Conservation (phyloP, 2,329 filamentous ascomycete genomes). For the Fusarium sp. region DNA sequence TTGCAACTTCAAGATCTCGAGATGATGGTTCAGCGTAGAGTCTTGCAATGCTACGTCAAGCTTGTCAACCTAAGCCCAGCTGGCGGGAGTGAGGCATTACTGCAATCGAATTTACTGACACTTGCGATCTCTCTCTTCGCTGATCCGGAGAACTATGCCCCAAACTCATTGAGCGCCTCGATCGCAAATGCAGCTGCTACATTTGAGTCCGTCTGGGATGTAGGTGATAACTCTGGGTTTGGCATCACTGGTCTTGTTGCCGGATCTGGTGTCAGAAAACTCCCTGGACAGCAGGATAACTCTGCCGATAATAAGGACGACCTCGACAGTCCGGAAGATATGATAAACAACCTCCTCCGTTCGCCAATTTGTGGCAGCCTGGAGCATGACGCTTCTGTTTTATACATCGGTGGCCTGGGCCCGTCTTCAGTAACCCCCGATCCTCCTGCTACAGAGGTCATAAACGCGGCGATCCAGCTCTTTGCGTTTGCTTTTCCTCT, state of each 20-base stretch:
- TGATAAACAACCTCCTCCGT: slow-evolving; percentile 73
- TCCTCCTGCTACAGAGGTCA: slow-evolving; percentile 91
- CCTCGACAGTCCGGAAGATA: slow-evolving; percentile 73
- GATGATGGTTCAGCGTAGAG: slow-evolving; percentile 91
- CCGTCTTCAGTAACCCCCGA: slow-evolving; percentile 71
- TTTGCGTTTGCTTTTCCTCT: slow-evolving; percentile 93
- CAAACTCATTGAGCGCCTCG: slow-evolving; percentile 87
- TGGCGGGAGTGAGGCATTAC: slow-evolving; percentile 85
- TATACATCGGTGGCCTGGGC: slow-evolving; percentile 74
- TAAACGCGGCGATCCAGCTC: slow-evolving; percentile 93
- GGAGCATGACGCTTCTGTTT: slow-evolving; percentile 88
- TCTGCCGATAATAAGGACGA: slow-evolving; percentile 63
- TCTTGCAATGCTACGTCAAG: slow-evolving; percentile 95
- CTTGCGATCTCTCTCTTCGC: slow-evolving; percentile 93
- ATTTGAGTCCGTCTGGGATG: slow-evolving; percentile 96
- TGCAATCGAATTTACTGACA: slow-evolving; percentile 92
- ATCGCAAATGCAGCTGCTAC: slow-evolving; percentile 91
- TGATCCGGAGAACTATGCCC: slow-evolving; percentile 89
- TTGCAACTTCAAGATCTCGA: slow-evolving; percentile 92
- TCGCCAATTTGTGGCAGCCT: slow-evolving; percentile 86
- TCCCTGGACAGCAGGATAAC: slow-evolving; percentile 77
- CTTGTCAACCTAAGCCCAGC: slow-evolving; percentile 89
- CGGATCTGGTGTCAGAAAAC: slow-evolving; percentile 79
- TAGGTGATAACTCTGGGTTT: slow-evolving; percentile 94
- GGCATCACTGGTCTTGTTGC: slow-evolving; percentile 89